These are phyloP conservation scores for Santalum album DNA, from an alignment of 164 flowering plant genomes.

Conservation along the genomic window DNA sequence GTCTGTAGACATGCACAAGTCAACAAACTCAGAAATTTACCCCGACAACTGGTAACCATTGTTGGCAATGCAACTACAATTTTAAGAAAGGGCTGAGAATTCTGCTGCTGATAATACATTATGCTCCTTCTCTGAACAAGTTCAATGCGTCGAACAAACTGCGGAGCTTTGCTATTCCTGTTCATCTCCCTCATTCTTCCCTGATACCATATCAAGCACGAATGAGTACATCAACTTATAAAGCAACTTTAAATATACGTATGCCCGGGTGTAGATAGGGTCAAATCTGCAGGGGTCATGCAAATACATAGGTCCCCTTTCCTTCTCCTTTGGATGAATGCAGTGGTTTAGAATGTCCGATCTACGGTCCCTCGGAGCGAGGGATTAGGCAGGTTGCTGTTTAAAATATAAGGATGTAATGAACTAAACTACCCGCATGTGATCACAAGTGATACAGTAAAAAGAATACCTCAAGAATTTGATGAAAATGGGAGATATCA, in stretches of 20 bases:
- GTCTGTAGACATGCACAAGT: neutral
- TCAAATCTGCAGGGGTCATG: neutral
- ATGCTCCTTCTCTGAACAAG: slow-evolving; percentile 83
- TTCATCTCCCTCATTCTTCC: slow-evolving; percentile 74
- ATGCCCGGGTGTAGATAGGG: neutral
- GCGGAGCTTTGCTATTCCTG: slow-evolving; percentile 53
- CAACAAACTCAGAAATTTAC: slow-evolving; percentile 25
- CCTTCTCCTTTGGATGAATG: neutral
- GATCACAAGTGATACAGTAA: neutral
- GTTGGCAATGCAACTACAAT: slow-evolving; percentile 90
- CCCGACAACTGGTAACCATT: slow-evolving; percentile 90
- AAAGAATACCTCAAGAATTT: slow-evolving; percentile 64
- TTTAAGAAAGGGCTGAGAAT: slow-evolving; percentile 80
- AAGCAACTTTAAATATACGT: neutral
- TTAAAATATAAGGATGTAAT: neutral
- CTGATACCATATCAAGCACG: slow-evolving; percentile 22
- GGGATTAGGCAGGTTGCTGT: neutral
- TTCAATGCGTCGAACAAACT: slow-evolving; percentile 55
- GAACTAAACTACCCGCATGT: neutral
- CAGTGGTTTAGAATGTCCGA: too few species aligned
- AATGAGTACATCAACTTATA: neutral
- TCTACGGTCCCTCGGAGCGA: too few species aligned
- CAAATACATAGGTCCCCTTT: neutral
- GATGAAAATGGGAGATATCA: slow-evolving; percentile 74
- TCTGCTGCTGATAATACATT: slow-evolving; percentile 84